A percentile compares a stretch with the other conserved stretches of the same genome.
Conservation (phyloP, 495 filamentous ascomycete genomes). For the Neurospora pannonica region DNA sequence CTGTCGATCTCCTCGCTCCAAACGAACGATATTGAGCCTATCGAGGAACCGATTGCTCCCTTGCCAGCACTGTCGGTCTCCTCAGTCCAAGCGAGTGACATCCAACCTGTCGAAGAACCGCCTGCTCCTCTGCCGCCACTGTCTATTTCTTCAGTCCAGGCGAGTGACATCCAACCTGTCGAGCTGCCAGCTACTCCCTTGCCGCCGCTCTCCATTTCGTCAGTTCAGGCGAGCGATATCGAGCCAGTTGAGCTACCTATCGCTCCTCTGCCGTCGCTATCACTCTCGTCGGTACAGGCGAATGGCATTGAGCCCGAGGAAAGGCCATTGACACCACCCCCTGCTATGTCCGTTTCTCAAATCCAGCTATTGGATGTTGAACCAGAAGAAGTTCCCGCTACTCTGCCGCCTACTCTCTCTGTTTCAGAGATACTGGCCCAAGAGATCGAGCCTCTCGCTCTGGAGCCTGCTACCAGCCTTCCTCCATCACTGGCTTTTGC, state of each 20-base stretch:
- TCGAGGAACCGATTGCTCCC: conserved; percentile 2
- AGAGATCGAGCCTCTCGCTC: conserved; percentile 8
- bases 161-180: background rate
- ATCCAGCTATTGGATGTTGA: conserved; percentile 12
- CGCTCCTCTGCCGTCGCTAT: conserved; percentile 3
- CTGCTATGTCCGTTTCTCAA: conserved; percentile 13
- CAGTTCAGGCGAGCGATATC: conserved; percentile 21
- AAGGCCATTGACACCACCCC: background rate
- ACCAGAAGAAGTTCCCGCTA: conserved; percentile 4
- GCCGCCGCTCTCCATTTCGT: background rate
- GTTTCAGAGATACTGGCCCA: background rate
- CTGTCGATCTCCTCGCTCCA: conserved; percentile 13
- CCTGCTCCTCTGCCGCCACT: background rate
- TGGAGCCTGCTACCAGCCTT: background rate
- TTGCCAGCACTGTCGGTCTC: background rate
- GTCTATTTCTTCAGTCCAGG: conserved; percentile 2
- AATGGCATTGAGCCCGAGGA: conserved; percentile 12
- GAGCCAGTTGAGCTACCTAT: conserved; percentile 16
- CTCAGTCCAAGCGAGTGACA: conserved; percentile 20
- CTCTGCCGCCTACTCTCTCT: background rate
- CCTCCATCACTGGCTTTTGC: conserved; percentile 34
- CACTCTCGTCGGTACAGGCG: conserved; percentile 6
- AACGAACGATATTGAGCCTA: conserved; percentile 10
- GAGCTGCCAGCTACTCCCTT: background rate
- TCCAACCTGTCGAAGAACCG: conserved; percentile 33